phyloP scores from a whole-genome alignment of 192 early-diverging fungal genomes.

The Dimargaris xerosporica region DNA sequence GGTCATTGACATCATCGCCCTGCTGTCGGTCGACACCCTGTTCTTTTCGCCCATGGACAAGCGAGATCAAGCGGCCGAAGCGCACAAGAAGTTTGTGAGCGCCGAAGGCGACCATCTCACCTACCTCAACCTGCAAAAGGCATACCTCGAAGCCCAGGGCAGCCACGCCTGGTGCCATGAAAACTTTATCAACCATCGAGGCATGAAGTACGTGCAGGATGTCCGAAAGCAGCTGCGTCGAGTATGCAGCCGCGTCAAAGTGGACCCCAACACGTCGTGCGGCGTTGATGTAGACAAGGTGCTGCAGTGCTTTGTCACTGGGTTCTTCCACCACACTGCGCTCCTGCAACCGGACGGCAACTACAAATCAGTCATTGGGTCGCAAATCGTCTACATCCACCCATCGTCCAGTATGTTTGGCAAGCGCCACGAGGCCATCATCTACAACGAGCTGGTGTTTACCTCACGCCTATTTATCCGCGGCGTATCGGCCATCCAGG shows the following conservation, averaged over 20 bases:
- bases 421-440: conserved; percentile 57
- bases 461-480: conserved; percentile 84
- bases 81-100: conserved; percentile 64
- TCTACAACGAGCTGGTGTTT: conserved; percentile 84
- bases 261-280: conserved; percentile 44
- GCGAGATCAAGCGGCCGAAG: conserved; percentile 67
- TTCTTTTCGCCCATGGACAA: conserved; percentile 81
- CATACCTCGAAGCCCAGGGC: conserved; percentile 60
- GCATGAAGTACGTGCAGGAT: conserved; percentile 75
- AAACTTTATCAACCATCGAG: conserved; percentile 79
- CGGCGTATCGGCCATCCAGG: conserved; percentile 62
- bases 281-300: conserved; percentile 60
- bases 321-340: conserved; percentile 84
- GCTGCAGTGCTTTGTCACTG: conserved; percentile 71
- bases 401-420: conserved; percentile 76
- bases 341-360: conserved; percentile 73
- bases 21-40: conserved; percentile 83
- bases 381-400: conserved; percentile 69
- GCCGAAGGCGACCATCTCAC: conserved; percentile 91
- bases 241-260: conserved; percentile 53
- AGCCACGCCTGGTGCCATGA: conserved; percentile 79
- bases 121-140: conserved; percentile 65
- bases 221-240: conserved; percentile 72
- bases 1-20: conserved; percentile 72
- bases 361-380: conserved; percentile 45